phyloP scores from a whole-genome alignment of 352 stramenopile species.

The Phytophthora pini region DNA sequence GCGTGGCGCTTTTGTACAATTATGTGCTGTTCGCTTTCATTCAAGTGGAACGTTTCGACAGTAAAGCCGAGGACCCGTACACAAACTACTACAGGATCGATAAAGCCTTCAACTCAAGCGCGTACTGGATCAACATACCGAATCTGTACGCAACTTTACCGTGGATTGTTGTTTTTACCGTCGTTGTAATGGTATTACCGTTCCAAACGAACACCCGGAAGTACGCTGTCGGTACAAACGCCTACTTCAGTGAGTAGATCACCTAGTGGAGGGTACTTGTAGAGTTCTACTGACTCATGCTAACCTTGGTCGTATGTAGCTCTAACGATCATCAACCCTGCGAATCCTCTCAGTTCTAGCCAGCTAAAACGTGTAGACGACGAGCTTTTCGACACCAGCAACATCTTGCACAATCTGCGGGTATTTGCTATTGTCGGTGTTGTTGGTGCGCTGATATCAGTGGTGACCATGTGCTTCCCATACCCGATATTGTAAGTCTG shows the following conservation, averaged over 20 bases:
- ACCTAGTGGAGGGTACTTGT: no score
- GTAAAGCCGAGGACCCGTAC: slow-evolving; percentile 21
- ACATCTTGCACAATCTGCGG: slow-evolving; percentile 60
- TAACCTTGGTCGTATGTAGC: slow-evolving; percentile 24
- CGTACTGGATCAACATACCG: slow-evolving; percentile 59
- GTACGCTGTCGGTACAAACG: slow-evolving; percentile 70
- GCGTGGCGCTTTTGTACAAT: slow-evolving; percentile 71
- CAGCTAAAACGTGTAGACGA: slow-evolving; percentile 52
- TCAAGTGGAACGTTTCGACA: slow-evolving; percentile 42
- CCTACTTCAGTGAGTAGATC: slow-evolving; percentile 57
- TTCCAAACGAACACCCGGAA: slow-evolving; percentile 72
- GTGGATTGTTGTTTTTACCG: slow-evolving; percentile 67
- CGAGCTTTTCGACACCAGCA: slow-evolving; percentile 38
- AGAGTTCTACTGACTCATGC: no score
- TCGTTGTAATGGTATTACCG: slow-evolving; percentile 58
- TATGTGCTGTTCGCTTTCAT: slow-evolving; percentile 59
- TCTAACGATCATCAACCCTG: slow-evolving; percentile 69
- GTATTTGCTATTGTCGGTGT: slow-evolving; percentile 65
- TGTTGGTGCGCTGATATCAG: slow-evolving; percentile 51
- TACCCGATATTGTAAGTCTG: slow-evolving; percentile 64
- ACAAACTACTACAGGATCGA: slow-evolving; percentile 55
- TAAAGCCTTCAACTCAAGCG: slow-evolving; percentile 52
- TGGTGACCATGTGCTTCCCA: slow-evolving; percentile 63
- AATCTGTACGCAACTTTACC: slow-evolving; percentile 60
- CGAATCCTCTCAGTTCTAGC: slow-evolving; percentile 39